Base-by-base conservation (phyloP, 805 yeast genomes). In the Groenewaldozyma tartarivorans region DNA sequence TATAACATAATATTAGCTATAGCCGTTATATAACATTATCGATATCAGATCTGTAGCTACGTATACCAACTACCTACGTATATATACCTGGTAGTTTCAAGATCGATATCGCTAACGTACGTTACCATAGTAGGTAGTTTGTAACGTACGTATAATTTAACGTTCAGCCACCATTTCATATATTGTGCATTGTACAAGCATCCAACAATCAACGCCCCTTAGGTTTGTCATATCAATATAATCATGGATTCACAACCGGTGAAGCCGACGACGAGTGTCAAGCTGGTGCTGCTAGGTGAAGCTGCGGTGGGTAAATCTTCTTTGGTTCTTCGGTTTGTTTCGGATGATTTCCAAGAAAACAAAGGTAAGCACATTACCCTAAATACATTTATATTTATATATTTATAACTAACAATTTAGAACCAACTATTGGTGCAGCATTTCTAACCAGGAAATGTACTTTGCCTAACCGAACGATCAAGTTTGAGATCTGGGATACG, bases 251-350 rank as follows among this genome's bases (percentile, higher is more conserved):
- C 17, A 9, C 38, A 35, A 35, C 38, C 20, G 13, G 9, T 20
- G 35, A 68, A 67, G 51, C 69, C 78, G 51, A 62, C 81, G 38
- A 79, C 82, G 21, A 74, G 88, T 13, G 94, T 90, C 41, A 90
- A 90, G 62, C 72, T 90, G 43, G 98, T 90, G 5, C 75, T 90
- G 32, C 67, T 90, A 35, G 98, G 98, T 21, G 98, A 90, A 58
- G 96, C 96, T 1, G 98, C 98, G 0, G 98, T 90, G 15, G 98
- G 98, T 40, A 90, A 90, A 58, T 85, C 95, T 3, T 85, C 95
- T 4, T 71, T 90, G 24, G 97, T 90, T 27, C 70, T 90, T 50
- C 72, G 97, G 50, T 90, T 90, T 62, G 97, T 90, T 33, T 79
- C 87, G 48, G 86, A 90, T 61, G 96, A 90, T 57, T 90, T 90